Base-by-base conservation (phyloP, 148 eudicot species). In the Silene conica region DNA sequence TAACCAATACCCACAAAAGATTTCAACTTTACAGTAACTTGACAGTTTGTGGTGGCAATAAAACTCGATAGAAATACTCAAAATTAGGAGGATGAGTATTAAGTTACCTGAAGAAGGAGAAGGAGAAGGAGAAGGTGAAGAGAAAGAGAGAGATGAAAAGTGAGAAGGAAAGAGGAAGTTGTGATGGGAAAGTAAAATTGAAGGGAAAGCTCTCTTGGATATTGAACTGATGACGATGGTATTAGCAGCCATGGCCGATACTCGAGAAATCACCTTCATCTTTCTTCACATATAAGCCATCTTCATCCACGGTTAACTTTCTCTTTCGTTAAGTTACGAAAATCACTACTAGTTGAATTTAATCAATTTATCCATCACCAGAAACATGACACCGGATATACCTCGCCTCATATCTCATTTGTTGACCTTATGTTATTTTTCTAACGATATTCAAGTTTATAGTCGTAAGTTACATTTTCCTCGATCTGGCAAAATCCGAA, bases 71-170 rank as follows among this genome's bases (percentile, higher is more conserved):
- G 6, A n/a, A n/a, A n/a, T n/a, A n/a, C n/a, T n/a, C n/a, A n/a
- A 63, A 52, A n/a, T 5, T n/a, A 45, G 43, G 45, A 7, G 11
- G 15, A 14, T 23, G 46, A 46, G 41, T 8, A n/a, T 1, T 19
- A 15, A 7, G 48, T 52, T 75, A 80, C 79, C 82, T 75, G 82
- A 66, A 71, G 79, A 63, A 64, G 56, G 9, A 11, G 66, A 64
- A 19, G 54, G n/a, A 5, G 74, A 52, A 3, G 23, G 9, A 4
- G 74, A 48, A 65, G 61, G 21, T 59, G 12, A 18, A 18, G 70
- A 52, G 70, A 67, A 67, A 28, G 78, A 79, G 56, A 56, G 25
- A 59, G 23, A 4, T 55, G 52, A 25, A 63, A 25, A 2, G 1
- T 54, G 22, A 41, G 55, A 69, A 45, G 77, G 43, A 61, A 54